Evolutionary conservation across 805 yeast genomes (phyloP).

Genomic region (Yarrowia divulgata): DNA sequence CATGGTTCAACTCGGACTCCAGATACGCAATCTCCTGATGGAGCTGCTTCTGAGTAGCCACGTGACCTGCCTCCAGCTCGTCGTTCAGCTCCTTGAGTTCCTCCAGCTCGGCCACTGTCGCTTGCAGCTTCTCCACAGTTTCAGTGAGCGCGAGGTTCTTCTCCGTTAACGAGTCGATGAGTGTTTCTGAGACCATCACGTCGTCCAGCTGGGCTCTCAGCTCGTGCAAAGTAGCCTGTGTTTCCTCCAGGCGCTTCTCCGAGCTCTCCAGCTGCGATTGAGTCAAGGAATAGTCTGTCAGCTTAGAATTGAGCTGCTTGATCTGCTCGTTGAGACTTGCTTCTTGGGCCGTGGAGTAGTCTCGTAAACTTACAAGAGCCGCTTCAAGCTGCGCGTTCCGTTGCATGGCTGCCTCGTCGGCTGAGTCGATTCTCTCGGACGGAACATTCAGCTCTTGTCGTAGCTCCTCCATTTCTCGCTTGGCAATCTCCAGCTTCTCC

Average conservation of each 20-base stretch:
- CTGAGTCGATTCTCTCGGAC: background rate
- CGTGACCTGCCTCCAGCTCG: conserved; percentile 58
- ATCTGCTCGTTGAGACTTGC: conserved; percentile 42
- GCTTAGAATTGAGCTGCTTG: conserved; percentile 41
- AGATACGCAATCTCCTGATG: conserved; percentile 51
- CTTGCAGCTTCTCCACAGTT: conserved; percentile 52
- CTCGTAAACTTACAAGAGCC: conserved; percentile 54
- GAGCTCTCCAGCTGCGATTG: conserved; percentile 40
- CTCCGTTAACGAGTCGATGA: conserved; percentile 52
- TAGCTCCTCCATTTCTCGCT: conserved; percentile 44
- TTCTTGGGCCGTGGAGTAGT: conserved; percentile 44
- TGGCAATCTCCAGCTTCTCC: conserved; percentile 47
- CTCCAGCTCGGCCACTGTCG: conserved; percentile 59
- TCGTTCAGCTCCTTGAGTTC: conserved; percentile 61
- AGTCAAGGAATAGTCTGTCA: conserved; percentile 41
- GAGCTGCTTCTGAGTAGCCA: conserved; percentile 55
- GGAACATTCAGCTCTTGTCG: conserved; percentile 45
- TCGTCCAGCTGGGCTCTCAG: conserved; percentile 49
- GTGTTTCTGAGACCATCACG: conserved; percentile 50
- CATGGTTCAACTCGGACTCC: conserved; percentile 42
- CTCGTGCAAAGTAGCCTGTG: conserved; percentile 43
- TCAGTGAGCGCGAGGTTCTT: conserved; percentile 52
- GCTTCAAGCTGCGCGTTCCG: conserved; percentile 55
- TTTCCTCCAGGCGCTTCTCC: conserved; percentile 40
- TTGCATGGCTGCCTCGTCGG: conserved; percentile 33